Evolutionary conservation across 2,329 filamentous ascomycete genomes (phyloP).

Genomic region (Neofusicoccum cordaticola): DNA sequence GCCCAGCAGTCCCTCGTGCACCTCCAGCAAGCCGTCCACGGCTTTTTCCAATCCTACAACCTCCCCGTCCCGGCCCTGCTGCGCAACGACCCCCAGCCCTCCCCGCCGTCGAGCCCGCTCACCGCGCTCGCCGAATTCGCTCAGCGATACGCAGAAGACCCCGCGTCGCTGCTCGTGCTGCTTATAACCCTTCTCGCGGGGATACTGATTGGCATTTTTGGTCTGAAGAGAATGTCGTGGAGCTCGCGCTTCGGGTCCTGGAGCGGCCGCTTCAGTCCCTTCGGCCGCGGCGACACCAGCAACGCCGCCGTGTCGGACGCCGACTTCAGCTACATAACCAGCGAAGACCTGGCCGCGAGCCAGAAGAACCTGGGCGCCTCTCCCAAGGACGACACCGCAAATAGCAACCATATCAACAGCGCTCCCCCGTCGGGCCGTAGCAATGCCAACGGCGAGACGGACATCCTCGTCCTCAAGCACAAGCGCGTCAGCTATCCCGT

Average conservation of each 20-base stretch:
- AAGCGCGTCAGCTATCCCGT: conserved; percentile 64
- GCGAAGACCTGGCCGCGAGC: conserved; percentile 60
- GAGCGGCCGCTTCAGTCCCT: conserved; percentile 49
- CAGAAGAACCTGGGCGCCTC: conserved; percentile 21
- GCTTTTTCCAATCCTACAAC: conserved; percentile 17
- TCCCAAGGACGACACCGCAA: conserved; percentile 22
- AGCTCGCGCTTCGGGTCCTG: conserved; percentile 44
- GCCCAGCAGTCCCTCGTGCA: conserved; percentile 4
- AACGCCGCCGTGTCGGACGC: conserved; percentile 63
- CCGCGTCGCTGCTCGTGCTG: conserved; percentile 18
- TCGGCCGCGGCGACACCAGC: conserved; percentile 40
- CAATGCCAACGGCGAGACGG: conserved; percentile 50
- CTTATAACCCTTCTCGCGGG: conserved; percentile 29
- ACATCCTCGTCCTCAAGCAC: conserved; percentile 68
- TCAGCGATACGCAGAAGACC: neutral
- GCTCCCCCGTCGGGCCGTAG: conserved; percentile 16
- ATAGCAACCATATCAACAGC: conserved; percentile 20
- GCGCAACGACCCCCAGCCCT: conserved; percentile 29
- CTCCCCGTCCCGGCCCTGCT: conserved; percentile 38
- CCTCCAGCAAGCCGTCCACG: neutral
- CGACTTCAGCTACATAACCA: conserved; percentile 81
- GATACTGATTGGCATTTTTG: conserved; percentile 39
- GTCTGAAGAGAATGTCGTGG: conserved; percentile 44
- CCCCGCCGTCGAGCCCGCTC: conserved; percentile 25
- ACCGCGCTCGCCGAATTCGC: conserved; percentile 4